Percentiles rank a stretch among this genome's conserved stretches.
phyloP scores from a whole-genome alignment of 2,329 filamentous ascomycete genomes.

The Aspergillus amoenus region DNA sequence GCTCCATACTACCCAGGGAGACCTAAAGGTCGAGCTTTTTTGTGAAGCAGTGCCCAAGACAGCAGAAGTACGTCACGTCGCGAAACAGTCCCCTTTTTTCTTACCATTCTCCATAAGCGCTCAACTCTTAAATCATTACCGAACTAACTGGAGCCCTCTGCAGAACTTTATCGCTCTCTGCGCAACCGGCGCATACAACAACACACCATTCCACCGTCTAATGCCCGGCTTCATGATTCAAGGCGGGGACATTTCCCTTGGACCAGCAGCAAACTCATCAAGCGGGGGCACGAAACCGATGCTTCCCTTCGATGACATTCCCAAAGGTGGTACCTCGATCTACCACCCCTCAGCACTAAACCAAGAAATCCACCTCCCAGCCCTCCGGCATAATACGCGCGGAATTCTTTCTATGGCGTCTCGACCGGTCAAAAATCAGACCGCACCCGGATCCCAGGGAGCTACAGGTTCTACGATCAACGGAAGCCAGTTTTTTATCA shows the following conservation, averaged over 20 bases:
- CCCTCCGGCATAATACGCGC: slow-evolving; percentile 56
- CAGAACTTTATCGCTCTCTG: slow-evolving; percentile 67
- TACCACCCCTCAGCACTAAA: slow-evolving; percentile 53
- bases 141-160: background rate
- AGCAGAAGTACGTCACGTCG: slow-evolving; percentile 62
- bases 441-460: slow-evolving; percentile 48
- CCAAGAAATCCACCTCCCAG: slow-evolving; percentile 61
- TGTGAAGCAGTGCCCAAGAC: slow-evolving; percentile 94
- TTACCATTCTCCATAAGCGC: background rate
- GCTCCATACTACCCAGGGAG: slow-evolving; percentile 84
- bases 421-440: slow-evolving; percentile 45
- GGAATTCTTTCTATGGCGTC: slow-evolving; percentile 62
- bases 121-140: too few species aligned
- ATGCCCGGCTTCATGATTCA: slow-evolving; percentile 66
- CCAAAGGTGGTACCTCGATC: slow-evolving; percentile 59
- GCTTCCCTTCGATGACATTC: slow-evolving; percentile 48
- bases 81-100: too few species aligned
- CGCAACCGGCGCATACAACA: slow-evolving; percentile 60
- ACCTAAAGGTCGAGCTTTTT: slow-evolving; percentile 94
- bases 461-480: slow-evolving; percentile 46
- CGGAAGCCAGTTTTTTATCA: slow-evolving; percentile 65
- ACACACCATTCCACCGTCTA: slow-evolving; percentile 62
- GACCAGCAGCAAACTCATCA: slow-evolving; percentile 43
- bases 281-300: slow-evolving; percentile 38
- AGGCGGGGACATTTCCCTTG: slow-evolving; percentile 54